These are phyloP conservation scores for Solanum chacoense DNA, from an alignment of 305 asterid genomes.

Conservation along the genomic window DNA sequence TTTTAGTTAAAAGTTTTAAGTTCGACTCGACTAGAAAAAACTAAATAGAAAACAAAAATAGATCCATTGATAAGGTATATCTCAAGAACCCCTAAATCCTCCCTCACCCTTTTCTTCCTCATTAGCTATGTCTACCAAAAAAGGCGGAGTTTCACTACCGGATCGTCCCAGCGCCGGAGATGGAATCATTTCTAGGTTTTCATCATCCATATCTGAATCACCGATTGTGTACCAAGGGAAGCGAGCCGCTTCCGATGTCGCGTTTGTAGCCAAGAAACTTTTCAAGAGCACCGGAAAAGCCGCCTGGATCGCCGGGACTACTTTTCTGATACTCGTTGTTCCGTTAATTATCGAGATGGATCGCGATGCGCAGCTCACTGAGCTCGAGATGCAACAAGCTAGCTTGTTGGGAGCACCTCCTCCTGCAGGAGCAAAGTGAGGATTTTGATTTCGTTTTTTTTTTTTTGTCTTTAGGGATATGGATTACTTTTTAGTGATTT, in stretches of 20 bases:
- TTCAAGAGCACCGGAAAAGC: constrained; percentile 80
- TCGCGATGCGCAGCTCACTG: constrained; percentile 69
- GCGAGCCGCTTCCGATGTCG: constrained; percentile 56
- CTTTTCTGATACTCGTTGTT: constrained; percentile 55
- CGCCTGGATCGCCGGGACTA: constrained; percentile 70
- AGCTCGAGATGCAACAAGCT: constrained; percentile 75
- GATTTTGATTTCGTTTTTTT: not conserved
- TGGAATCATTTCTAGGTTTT: constrained; percentile 14
- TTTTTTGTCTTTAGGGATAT: not conserved
- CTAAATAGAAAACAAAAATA: no score
- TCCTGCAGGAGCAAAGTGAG: not conserved
- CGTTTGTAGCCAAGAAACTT: constrained; percentile 56
- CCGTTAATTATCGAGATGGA: constrained; percentile 85
- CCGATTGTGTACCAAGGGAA: constrained; percentile 63
- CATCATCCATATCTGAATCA: constrained; percentile 33
- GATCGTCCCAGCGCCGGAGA: constrained; percentile 7
- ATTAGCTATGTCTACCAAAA: constrained; percentile 5
- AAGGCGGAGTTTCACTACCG: constrained; percentile 20
- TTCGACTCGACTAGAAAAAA: no score
- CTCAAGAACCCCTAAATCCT: not conserved
- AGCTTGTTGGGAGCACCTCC: constrained; percentile 55
- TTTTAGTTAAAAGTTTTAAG: no score
- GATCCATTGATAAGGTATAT: not conserved
- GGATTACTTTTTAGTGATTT: not conserved
- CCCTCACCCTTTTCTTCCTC: not conserved